phyloP scores from a whole-genome alignment of 208 protist species.

The Leishmania lainsoni region DNA sequence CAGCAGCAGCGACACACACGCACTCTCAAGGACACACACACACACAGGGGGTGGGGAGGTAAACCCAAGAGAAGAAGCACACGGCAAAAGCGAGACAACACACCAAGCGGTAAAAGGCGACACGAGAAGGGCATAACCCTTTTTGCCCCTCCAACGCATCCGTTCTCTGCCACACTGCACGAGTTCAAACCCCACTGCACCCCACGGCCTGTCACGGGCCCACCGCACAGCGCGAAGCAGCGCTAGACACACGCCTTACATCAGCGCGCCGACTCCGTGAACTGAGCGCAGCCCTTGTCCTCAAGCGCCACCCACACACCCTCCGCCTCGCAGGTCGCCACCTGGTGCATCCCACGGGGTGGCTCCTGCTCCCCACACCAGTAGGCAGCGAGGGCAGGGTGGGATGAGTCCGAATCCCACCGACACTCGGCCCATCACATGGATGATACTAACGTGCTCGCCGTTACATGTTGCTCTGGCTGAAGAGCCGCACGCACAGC shows the following conservation, averaged over 20 bases:
- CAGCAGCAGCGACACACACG: background rate
- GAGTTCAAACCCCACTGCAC: background rate
- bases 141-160: background rate
- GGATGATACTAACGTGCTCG: background rate
- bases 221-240: background rate
- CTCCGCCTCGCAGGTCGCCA: background rate
- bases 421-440: background rate
- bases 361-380: background rate
- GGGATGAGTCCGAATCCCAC: background rate
- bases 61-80: background rate
- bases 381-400: background rate
- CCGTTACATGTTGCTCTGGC: background rate
- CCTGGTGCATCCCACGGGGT: background rate
- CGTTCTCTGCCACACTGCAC: background rate
- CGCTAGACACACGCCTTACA: background rate
- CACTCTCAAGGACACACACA: background rate
- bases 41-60: too few relatives aligned
- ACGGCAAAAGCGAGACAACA: background rate
- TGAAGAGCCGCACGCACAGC: too few relatives aligned
- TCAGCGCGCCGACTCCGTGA: background rate
- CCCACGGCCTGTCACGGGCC: background rate
- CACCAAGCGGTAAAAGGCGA: background rate
- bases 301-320: background rate
- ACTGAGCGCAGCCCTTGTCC: background rate
- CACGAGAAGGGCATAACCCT: background rate